Base-by-base conservation (phyloP, 441 rosid species). In the Biscutella laevigata region DNA sequence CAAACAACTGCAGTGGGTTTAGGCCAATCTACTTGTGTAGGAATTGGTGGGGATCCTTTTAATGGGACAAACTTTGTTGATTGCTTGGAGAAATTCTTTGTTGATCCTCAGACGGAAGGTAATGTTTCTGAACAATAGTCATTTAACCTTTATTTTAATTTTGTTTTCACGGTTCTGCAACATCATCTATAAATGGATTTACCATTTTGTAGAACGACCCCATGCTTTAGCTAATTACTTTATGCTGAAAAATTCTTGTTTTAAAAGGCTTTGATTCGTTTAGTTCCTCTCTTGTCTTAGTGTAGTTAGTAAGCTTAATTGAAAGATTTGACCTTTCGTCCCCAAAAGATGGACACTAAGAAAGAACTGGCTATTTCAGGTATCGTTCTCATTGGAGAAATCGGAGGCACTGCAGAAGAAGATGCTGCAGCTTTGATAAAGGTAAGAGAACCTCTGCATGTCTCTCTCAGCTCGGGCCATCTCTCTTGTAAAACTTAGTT, bases 321-420 rank as follows among this genome's bases (percentile, higher is more conserved):
- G 51, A 41, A 14, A 37, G n/a, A 7, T 48, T 22, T 47, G 56
- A 5, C 22, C 12, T 20, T 38, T 24, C 19, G 13, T 32, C 5
- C 21, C 6, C 9, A 9, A 46, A 29, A 38, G 17, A 38, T 54
- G 8, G 43, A 46, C 22, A 44, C 34, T 59, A 47, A 53, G 58
- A 61, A 47, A 47, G 32, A 21, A 8, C 40, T 54, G 53, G 11
- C 7, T 47, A 33, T 45, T 72, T 62, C 82, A 84, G 94, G 96
- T 55, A 82, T 84, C 3, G 41, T 84, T 67, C 83, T 84, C 46
- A 88, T 88, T 45, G 96, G 96, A 60, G 96, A 88, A 74, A 88
- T 88, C 4, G 96, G 96, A 30, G 96, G 96, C 36, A 88, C 96
- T 53, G 96, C 96, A 12, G 96, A 88, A 74, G 96, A 88, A 71